phyloP scores from a whole-genome alignment of 169 alveolate species.

The Babesia bovis region DNA sequence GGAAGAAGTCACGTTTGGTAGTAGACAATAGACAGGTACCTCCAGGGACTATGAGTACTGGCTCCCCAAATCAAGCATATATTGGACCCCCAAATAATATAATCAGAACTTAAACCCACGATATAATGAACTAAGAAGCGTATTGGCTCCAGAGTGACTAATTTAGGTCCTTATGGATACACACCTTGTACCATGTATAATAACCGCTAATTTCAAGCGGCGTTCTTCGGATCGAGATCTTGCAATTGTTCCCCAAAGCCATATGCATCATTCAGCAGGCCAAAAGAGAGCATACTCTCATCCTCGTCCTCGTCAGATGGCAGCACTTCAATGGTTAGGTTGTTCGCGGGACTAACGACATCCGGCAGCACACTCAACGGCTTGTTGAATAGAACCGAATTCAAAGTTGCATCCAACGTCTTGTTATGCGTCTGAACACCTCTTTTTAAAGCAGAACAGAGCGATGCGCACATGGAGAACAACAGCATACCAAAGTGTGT shows the following conservation, averaged over 20 bases:
- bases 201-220: too few relatives aligned
- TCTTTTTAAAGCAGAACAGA: conserved; percentile 1
- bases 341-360: conserved; percentile 2
- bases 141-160: too few relatives aligned
- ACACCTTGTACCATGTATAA: too few relatives aligned
- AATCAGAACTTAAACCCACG: too few relatives aligned
- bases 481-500: not conserved
- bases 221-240: not conserved
- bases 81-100: too few relatives aligned
- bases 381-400: not conserved
- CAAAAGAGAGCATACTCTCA: conserved; percentile 35
- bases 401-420: not conserved
- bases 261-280: conserved; percentile 49
- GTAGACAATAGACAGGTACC: not conserved
- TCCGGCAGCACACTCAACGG: not conserved
- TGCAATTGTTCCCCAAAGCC: conserved; percentile 36
- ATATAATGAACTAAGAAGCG: too few relatives aligned
- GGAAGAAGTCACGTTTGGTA: not conserved
- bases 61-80: too few relatives aligned
- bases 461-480: not conserved
- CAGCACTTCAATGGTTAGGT: conserved; percentile 52
- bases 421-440: not conserved
- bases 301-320: conserved; percentile 62
- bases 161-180: too few relatives aligned
- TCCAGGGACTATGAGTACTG: too few relatives aligned